A percentile compares a stretch with the other conserved stretches of the same genome.
Evolutionary conservation across 1,139 yeast genomes (phyloP).

Genomic region (Yamadazyma songkhlaensis): DNA sequence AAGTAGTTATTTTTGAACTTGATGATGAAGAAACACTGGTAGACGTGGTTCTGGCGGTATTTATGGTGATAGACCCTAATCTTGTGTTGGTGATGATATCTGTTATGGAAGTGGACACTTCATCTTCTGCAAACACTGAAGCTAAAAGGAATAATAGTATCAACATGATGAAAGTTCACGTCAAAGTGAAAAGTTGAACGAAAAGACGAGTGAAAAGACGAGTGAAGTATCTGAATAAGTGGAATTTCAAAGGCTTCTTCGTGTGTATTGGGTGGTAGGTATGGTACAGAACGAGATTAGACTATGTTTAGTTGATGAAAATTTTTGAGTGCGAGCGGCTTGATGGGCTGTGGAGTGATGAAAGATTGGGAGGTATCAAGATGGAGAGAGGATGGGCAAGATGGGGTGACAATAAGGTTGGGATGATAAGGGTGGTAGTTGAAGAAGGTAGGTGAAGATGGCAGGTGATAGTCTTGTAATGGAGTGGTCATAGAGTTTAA

Average conservation of each 20-base stretch:
- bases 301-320: no score
- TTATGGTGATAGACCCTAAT: conserved; percentile 13
- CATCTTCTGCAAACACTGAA: not conserved
- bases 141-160: not conserved
- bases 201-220: not conserved
- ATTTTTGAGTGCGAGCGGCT: no score
- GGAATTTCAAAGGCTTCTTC: no score
- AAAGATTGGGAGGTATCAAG: not conserved
- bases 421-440: not conserved
- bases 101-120: not conserved
- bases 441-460: no score
- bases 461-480: no score
- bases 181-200: no score
- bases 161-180: not conserved
- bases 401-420: not conserved
- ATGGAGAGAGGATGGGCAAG: not conserved
- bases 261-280: no score
- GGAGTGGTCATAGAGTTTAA: no score
- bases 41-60: conserved; percentile 10
- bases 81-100: conserved; percentile 13
- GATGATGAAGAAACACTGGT: conserved; percentile 4
- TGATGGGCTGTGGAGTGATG: no score
- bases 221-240: no score
- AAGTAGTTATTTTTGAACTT: not conserved
- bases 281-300: no score